These are phyloP conservation scores for Urtica urens DNA, from an alignment of 306 rosid species.

Conservation along the genomic window DNA sequence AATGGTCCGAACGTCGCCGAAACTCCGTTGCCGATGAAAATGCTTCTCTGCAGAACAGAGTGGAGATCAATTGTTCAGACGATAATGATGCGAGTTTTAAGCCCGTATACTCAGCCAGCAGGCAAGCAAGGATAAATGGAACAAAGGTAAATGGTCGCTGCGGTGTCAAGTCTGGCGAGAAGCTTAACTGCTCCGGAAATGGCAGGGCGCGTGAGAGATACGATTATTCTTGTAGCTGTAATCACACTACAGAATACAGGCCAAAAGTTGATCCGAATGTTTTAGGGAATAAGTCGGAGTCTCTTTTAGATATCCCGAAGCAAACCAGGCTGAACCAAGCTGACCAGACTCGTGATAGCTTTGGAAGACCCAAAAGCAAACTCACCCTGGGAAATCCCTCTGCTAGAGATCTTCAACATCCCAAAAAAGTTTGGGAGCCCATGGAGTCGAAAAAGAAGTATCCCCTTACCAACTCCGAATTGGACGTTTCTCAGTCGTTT, in stretches of 20 bases:
- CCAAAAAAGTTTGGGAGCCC: constrained; percentile 95
- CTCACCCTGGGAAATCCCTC: constrained; percentile 37
- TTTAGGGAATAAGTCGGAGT: constrained; percentile 43
- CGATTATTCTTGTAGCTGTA: constrained; percentile 76
- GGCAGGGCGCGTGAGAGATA: constrained; percentile 45
- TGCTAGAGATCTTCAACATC: constrained; percentile 48
- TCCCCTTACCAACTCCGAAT: constrained; percentile 47
- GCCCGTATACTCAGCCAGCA: constrained; percentile 29
- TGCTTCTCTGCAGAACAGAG: constrained; percentile 34
- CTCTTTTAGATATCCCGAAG: constrained; percentile 50
- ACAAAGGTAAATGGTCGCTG: constrained; percentile 54
- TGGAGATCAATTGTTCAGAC: constrained; percentile 48
- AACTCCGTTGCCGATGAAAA: constrained; percentile 47
- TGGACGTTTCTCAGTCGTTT: no score
- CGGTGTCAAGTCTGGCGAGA: constrained; percentile 58
- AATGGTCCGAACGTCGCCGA: constrained; percentile 68
- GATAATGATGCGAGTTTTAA: constrained; percentile 51
- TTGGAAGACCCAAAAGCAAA: constrained; percentile 64
- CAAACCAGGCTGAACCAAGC: constrained; percentile 51
- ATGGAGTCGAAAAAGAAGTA: constrained; percentile 63
- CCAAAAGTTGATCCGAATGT: constrained; percentile 51
- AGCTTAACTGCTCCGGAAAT: constrained; percentile 44
- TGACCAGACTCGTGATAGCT: constrained; percentile 49
- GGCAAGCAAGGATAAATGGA: constrained; percentile 46
- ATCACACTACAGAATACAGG: constrained; percentile 50